A percentile compares a stretch with the other conserved stretches of the same genome.
phyloP scores from a whole-genome alignment of 495 filamentous ascomycete species.

The Pseudomonodictys pantanalensis region DNA sequence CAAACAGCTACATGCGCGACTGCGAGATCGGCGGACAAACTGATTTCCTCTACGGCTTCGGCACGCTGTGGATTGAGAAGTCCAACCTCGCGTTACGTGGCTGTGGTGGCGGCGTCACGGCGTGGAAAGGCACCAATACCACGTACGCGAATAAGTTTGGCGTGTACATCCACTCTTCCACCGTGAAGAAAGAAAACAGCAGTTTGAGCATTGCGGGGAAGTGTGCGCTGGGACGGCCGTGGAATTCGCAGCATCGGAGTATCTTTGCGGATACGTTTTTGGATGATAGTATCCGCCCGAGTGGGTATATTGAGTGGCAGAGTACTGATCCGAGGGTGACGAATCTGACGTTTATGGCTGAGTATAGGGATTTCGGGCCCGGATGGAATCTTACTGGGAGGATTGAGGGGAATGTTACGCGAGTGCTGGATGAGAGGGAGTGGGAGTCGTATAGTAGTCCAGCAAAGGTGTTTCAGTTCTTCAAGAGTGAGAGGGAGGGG shows the following conservation, averaged over 20 bases:
- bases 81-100: conserved; percentile 48
- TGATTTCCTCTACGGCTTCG: conserved; percentile 45
- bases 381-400: conserved; percentile 55
- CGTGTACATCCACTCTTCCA: conserved; percentile 55
- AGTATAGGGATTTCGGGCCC: conserved; percentile 53
- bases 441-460: conserved; percentile 49
- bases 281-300: conserved; percentile 50
- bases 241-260: conserved; percentile 54
- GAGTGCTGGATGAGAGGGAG: conserved; percentile 42
- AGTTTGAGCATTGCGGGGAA: conserved; percentile 49
- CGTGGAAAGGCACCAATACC: conserved; percentile 65
- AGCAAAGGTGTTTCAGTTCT: conserved; percentile 53
- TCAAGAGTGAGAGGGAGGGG: conserved; percentile 47
- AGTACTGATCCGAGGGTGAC: conserved; percentile 43
- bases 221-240: conserved; percentile 59
- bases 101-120: conserved; percentile 63
- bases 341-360: conserved; percentile 53
- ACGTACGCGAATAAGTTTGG: conserved; percentile 62
- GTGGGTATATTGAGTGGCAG: conserved; percentile 57
- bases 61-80: conserved; percentile 36
- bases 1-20: conserved; percentile 57
- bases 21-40: conserved; percentile 58
- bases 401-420: conserved; percentile 43
- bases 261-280: conserved; percentile 55
- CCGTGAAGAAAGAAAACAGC: conserved; percentile 50